Evolutionary conservation across 768 basidiomycete genomes (phyloP).

Genomic region (Suillus weaverae): DNA sequence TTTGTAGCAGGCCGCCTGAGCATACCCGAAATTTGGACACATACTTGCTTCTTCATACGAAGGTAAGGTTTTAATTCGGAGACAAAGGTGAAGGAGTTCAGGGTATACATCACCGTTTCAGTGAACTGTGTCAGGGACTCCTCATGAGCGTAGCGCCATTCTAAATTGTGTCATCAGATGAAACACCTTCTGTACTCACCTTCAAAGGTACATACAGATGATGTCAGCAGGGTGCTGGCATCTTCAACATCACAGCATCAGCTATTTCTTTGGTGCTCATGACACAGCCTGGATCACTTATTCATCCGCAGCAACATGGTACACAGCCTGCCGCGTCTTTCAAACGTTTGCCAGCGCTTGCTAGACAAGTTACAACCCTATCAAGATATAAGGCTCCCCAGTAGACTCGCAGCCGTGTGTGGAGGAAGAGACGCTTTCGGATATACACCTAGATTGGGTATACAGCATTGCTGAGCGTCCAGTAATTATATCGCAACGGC

Average conservation of each 20-base stretch:
- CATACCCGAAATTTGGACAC: constrained; percentile 93
- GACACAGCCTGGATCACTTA: constrained; percentile 79
- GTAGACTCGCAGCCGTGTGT: constrained; percentile 87
- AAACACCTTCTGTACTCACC: constrained; percentile 91
- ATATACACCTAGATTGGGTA: constrained; percentile 96
- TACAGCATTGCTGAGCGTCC: constrained; percentile 99
- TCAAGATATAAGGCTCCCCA: constrained; percentile 89
- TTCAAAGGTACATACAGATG: constrained; percentile 93
- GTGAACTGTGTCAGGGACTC: constrained; percentile 99
- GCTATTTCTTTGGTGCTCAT: constrained; percentile 98
- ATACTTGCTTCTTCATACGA: constrained; percentile 99
- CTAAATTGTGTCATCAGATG: constrained; percentile 93
- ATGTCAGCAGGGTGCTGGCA: constrained; percentile 92
- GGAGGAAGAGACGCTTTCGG: constrained; percentile 88
- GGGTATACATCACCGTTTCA: constrained; percentile 87
- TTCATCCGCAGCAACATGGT: constrained; percentile 59
- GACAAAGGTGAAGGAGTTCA: constrained; percentile 95
- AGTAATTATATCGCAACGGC: constrained; percentile 96
- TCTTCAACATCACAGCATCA: constrained; percentile 93
- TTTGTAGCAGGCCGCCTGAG: constrained; percentile 93
- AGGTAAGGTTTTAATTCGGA: constrained; percentile 97
- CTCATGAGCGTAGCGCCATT: constrained; percentile 96
- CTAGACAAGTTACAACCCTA: constrained; percentile 94
- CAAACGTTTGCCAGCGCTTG: constrained; percentile 92
- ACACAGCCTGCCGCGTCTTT: constrained; percentile 49